These are phyloP conservation scores for Garcia nutans DNA, from an alignment of 345 rosid species.

Conservation along the genomic window DNA sequence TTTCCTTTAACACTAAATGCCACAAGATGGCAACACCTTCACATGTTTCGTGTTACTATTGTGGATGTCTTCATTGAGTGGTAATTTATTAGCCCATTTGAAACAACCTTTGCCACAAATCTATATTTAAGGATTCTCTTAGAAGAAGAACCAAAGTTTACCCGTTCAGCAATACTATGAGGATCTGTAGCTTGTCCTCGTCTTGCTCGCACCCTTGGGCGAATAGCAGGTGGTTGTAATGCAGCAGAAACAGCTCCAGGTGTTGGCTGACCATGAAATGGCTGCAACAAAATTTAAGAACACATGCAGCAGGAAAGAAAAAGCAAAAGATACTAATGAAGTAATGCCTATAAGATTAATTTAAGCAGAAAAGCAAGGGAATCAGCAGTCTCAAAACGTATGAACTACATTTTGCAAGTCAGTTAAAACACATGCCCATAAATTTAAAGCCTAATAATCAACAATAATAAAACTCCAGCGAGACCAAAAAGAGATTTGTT, in stretches of 20 bases:
- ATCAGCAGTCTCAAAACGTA: not conserved
- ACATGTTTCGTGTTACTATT: not conserved
- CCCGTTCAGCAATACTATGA: conserved; percentile 37
- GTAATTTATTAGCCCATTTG: not conserved
- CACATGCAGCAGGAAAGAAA: not conserved
- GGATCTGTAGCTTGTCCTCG: conserved; percentile 41
- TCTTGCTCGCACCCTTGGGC: conserved; percentile 34
- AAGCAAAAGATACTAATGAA: not conserved
- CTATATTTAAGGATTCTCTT: not conserved
- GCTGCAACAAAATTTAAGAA: conserved; percentile 30
- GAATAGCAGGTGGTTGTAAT: conserved; percentile 41
- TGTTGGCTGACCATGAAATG: conserved; percentile 44
- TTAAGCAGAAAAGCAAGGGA: not conserved
- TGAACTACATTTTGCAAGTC: not conserved
- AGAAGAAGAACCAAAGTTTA: conserved; percentile 6
- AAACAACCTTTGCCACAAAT: not conserved
- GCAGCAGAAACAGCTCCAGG: conserved; percentile 34
- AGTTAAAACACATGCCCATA: not conserved
- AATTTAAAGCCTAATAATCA: too few relatives aligned
- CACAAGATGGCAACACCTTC: not conserved
- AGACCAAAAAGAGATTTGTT: not conserved
- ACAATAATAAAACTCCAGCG: too few relatives aligned
- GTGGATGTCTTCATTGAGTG: not conserved
- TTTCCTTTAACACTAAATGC: not conserved
- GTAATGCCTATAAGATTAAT: too few relatives aligned